Percentiles rank a stretch among this genome's conserved stretches.
Conservation (phyloP, 306 rosid species). For the Calophaca sinica region DNA sequence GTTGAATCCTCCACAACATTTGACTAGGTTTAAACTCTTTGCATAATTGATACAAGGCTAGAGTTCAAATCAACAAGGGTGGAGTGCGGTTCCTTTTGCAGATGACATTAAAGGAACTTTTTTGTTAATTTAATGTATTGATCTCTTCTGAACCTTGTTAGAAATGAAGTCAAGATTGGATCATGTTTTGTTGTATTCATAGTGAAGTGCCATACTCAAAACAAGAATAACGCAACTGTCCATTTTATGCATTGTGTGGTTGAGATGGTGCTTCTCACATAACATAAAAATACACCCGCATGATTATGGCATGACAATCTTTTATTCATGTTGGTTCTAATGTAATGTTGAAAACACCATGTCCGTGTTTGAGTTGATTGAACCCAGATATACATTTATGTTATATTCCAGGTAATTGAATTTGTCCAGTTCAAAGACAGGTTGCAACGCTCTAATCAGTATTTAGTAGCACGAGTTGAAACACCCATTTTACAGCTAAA, state of each 20-base stretch:
- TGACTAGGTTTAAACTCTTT: conserved; percentile 8
- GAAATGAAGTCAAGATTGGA: conserved; percentile 33
- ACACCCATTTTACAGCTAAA: conserved; percentile 79
- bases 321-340: conserved; percentile 30
- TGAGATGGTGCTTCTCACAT: neutral
- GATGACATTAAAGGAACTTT: neutral
- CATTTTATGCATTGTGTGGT: conserved; percentile 19
- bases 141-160: conserved; percentile 15
- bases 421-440: conserved; percentile 95
- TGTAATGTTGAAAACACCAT: conserved; percentile 15
- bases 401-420: conserved; percentile 82
- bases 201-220: conserved; percentile 4
- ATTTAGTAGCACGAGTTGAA: conserved; percentile 82
- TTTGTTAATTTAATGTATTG: neutral
- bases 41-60: conserved; percentile 5
- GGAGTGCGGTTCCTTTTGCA: conserved; percentile 1
- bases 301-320: conserved; percentile 1
- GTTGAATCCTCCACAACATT: conserved; percentile 17
- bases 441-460: conserved; percentile 84
- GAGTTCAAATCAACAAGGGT: neutral
- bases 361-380: conserved; percentile 24
- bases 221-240: conserved; percentile 12
- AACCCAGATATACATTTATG: conserved; percentile 16
- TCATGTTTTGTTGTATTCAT: conserved; percentile 40
- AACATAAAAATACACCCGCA: neutral